Base-by-base conservation (phyloP, 2,329 filamentous ascomycete species). In the Teratosphaeriaceae sp. region DNA sequence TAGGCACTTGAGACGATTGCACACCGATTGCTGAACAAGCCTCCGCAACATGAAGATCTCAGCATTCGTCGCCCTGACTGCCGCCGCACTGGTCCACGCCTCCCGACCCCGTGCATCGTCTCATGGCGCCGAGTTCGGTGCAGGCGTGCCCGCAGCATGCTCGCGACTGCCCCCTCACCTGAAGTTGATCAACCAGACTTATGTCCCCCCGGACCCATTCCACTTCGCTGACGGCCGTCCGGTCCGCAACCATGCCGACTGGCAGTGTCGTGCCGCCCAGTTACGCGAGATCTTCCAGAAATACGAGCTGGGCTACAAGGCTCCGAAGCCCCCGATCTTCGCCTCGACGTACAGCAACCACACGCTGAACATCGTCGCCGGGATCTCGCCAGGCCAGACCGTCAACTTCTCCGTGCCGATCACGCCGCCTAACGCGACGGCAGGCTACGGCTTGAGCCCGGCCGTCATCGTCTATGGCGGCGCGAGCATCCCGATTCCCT, bases 281-380 rank as follows among this genome's bases (percentile, higher is more conserved):
- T 7, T 42, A 5, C 39, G 39, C 8, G 39, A 42, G 29, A 9
- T 42, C 9, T 34, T 42, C 30, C 27, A 34, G 16, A 35, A 42
- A 20, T 42, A 42, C 23, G 39, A 42, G 19, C 40, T 43, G 4
- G 40, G 40, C 3, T 43, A 43, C 40, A 43, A 43, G 19, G 31
- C 40, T 27, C 7, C 40, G 3, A 43, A 38, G 19, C 40, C 40
- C 5, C 40, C 33, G 19, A 22, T 43, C 20, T 43, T 43, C 33
- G 5, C 31, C 40, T 43, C 40, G n/a, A 43, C 33, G 5, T 43
- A 22, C 40, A 15, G 7, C 31, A 43, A 38, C 24, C 7, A 38
- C 40, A 37, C 40, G 4, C 21, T 43, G 15, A 27, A 26, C 30
- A 38, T 43, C n/a, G 22, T 29, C 8, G 33, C 40, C n/a, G 40